Base-by-base conservation (phyloP, 441 rosid genomes). In the Gossypium schwendimanii region DNA sequence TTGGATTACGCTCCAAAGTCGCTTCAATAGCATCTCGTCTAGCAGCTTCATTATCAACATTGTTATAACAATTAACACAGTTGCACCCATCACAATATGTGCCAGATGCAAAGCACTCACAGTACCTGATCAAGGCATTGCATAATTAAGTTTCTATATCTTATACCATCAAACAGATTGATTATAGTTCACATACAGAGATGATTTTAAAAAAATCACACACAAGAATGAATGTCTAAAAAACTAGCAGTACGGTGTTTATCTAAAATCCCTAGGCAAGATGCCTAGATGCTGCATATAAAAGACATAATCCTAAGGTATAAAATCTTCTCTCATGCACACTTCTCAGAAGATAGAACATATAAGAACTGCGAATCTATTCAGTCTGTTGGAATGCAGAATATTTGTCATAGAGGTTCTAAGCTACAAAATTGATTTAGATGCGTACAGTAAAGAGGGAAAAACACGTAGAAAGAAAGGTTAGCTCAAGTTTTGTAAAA, bases 91-190 rank as follows among this genome's bases (percentile, higher is more conserved):
- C 88, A 77, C 98, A 95, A 72, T 91, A 83, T 31, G 83, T 76
- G 71, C 98, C 99, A 65, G 96, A 83, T 54, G 98, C 92, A 85
- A 92, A 95, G 82, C 99, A 95, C 74, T 95, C 98, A 53, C 98
- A 95, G 61, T 95, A 92, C 90, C 98, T 95, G 81, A 61, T 65
- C 50, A 83, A 72, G 53, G 70, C 45, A 82, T 21, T 61, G 20
- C 60, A 71, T 49, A 4, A 73, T 36, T 66, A 52, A 72, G 44
- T 77, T n/a, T 45, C 41, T 58, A 72, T 41, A 70, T 66, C 15
- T 63, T 61, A 57, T 55, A 41, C 28, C 60, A 54, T 23, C 11
- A 18, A 62, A 52, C 62, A 63, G 41, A 24, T 33, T 14, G 52
- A 61, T 44, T 28, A 41, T 26, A 47, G 15, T 47, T 47, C 21